Conservation (phyloP, 2,329 filamentous ascomycete species). For the Ascosphaera pollenicola region DNA sequence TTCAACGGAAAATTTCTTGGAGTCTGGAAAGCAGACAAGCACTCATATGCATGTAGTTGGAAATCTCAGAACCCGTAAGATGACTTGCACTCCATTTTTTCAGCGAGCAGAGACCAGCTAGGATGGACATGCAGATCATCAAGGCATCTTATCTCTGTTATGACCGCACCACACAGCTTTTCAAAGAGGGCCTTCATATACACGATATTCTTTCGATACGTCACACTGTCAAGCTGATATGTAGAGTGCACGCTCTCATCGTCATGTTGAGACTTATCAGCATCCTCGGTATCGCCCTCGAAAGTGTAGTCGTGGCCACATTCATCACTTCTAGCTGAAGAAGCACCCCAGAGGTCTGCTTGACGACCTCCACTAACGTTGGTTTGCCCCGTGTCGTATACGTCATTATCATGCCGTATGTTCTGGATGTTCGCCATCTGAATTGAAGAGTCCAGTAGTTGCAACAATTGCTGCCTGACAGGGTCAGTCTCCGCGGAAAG, state of each 20-base stretch:
- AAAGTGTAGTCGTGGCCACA: too few species aligned
- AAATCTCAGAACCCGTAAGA: too few species aligned
- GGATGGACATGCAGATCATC: slow-evolving; percentile 49
- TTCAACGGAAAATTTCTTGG: too few species aligned
- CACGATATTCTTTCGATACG: slow-evolving; percentile 30
- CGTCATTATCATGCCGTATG: slow-evolving; percentile 16
- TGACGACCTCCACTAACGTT: not conserved
- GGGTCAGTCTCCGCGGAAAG: slow-evolving; percentile 45
- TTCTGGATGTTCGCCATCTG: slow-evolving; percentile 40
- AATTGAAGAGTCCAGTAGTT: slow-evolving; percentile 53
- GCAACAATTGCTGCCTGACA: slow-evolving; percentile 51
- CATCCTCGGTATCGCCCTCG: slow-evolving; percentile 4
- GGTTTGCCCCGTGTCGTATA: slow-evolving; percentile 13
- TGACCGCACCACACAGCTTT: slow-evolving; percentile 44
- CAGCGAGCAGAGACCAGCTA: slow-evolving; percentile 62
- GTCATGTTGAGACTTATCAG: slow-evolving; percentile 8
- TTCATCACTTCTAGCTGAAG: too few species aligned
- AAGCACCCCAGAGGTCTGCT: too few species aligned
- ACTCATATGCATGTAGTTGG: too few species aligned
- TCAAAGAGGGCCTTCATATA: slow-evolving; percentile 42
- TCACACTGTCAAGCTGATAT: not conserved
- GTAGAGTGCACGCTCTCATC: slow-evolving; percentile 13
- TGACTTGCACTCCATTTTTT: slow-evolving; percentile 42
- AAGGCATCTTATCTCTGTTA: slow-evolving; percentile 49
- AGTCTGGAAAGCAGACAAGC: too few species aligned